Conservation (phyloP, 1,139 yeast genomes). For the Nakaseomyces kungkrabaensis region DNA sequence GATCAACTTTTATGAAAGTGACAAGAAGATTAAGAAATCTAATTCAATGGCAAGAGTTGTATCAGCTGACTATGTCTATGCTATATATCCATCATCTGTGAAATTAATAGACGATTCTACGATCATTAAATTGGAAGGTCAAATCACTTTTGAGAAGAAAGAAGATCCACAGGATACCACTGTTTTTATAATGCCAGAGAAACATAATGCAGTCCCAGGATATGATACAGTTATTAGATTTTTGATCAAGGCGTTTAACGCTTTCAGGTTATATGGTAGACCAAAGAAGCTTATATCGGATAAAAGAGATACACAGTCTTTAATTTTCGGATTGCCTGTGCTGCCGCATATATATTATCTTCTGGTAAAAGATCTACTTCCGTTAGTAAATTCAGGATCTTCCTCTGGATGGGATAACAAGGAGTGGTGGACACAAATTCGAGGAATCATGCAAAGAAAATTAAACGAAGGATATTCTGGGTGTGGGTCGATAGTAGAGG, state of each 20-base stretch:
- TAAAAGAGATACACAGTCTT: slow-evolving; percentile 65
- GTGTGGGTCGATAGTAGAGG: slow-evolving; percentile 61
- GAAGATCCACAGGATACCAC: slow-evolving; percentile 63
- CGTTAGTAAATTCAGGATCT: slow-evolving; percentile 33
- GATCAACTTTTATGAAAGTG: slow-evolving; percentile 53
- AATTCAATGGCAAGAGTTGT: slow-evolving; percentile 71
- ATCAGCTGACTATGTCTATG: slow-evolving; percentile 66
- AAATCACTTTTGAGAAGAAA: slow-evolving; percentile 52
- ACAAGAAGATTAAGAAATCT: slow-evolving; percentile 50
- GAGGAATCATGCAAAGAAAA: slow-evolving; percentile 53
- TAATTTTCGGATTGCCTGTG: slow-evolving; percentile 85
- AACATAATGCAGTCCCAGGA: slow-evolving; percentile 87
- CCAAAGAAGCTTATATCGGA: slow-evolving; percentile 85
- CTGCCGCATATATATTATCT: slow-evolving; percentile 81
- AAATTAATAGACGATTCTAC: slow-evolving; percentile 77
- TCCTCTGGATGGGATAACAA: slow-evolving; percentile 51
- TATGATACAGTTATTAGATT: slow-evolving; percentile 87
- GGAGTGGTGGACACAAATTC: slow-evolving; percentile 61
- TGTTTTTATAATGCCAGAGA: slow-evolving; percentile 92
- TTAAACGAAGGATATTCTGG: slow-evolving; percentile 71
- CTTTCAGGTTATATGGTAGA: slow-evolving; percentile 83
- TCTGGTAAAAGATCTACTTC: slow-evolving; percentile 45
- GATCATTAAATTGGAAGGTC: slow-evolving; percentile 79
- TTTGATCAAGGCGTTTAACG: slow-evolving; percentile 73
- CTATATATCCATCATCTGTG: slow-evolving; percentile 84